phyloP scores from a whole-genome alignment of 2,329 filamentous ascomycete species.

The Alternaria tenuissima region DNA sequence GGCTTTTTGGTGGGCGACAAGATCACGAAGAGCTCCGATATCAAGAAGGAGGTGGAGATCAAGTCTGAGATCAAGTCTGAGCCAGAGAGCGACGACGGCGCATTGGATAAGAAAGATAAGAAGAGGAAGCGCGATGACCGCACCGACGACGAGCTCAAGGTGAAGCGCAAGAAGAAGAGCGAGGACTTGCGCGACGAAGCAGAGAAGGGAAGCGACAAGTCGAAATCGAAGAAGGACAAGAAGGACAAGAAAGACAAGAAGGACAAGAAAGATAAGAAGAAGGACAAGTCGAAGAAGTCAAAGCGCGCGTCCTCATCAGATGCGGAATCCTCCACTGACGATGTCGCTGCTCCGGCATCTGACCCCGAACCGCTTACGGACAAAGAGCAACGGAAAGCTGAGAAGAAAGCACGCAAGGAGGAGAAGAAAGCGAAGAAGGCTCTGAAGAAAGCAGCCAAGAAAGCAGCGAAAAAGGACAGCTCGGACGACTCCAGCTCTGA shows the following conservation, averaged over 20 bases:
- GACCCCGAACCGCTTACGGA: slow-evolving; percentile 53
- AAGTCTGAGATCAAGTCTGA: slow-evolving; percentile 53
- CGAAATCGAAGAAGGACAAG: slow-evolving; percentile 44
- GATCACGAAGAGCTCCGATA: slow-evolving; percentile 55
- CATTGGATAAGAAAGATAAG: slow-evolving; percentile 37
- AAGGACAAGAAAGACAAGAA: slow-evolving; percentile 42
- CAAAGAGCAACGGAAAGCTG: slow-evolving; percentile 50
- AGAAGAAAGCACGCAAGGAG: slow-evolving; percentile 57
- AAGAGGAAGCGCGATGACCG: slow-evolving; percentile 50
- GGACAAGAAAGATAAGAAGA: slow-evolving; percentile 42
- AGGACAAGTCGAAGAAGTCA: slow-evolving; percentile 38
- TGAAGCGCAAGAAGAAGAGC: slow-evolving; percentile 52
- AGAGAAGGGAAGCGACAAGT: slow-evolving; percentile 29
- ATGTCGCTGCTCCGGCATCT: slow-evolving; percentile 26
- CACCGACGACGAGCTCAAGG: slow-evolving; percentile 35
- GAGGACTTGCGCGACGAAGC: slow-evolving; percentile 42
- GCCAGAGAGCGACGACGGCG: slow-evolving; percentile 44
- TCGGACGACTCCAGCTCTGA: slow-evolving; percentile 38
- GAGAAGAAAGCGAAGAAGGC: slow-evolving; percentile 60
- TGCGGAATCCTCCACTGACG: slow-evolving; percentile 28
- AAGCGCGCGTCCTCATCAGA: slow-evolving; percentile 33
- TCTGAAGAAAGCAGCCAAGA: slow-evolving; percentile 55
- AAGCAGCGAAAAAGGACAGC: slow-evolving; percentile 42
- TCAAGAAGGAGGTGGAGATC: slow-evolving; percentile 50
- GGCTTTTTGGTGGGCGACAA: slow-evolving; percentile 73